A percentile compares a stretch with the other conserved stretches of the same genome.
Conservation (phyloP, 2,329 filamentous ascomycete genomes). For the Graphilbum sp. region DNA sequence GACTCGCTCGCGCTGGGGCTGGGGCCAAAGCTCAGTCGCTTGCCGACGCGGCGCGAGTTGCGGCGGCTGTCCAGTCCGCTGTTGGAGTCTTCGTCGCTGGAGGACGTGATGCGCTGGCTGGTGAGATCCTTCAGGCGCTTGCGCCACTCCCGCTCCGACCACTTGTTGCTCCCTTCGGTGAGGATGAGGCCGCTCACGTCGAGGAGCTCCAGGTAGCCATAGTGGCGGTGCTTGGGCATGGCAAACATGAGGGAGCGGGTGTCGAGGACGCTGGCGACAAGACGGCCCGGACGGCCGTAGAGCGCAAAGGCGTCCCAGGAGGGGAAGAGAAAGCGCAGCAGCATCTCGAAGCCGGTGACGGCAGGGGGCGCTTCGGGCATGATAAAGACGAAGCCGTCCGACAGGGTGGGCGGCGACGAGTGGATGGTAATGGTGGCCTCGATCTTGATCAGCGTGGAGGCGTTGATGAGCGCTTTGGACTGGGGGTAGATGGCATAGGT, state of each 20-base stretch:
- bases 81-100: conserved; percentile 30
- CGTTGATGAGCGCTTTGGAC: conserved; percentile 81
- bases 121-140: conserved; percentile 79
- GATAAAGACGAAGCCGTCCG: conserved; percentile 91
- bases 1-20: conserved; percentile 3
- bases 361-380: conserved; percentile 94
- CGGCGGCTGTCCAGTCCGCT: conserved; percentile 25
- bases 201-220: conserved; percentile 78
- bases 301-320: conserved; percentile 85
- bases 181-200: conserved; percentile 72
- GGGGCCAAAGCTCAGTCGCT: conserved; percentile 36
- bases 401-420: conserved; percentile 56
- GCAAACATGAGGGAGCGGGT: conserved; percentile 92
- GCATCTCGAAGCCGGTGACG: conserved; percentile 86
- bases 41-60: conserved; percentile 41
- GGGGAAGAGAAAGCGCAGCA: conserved; percentile 83
- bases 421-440: conserved; percentile 86
- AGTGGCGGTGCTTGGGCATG: conserved; percentile 75
- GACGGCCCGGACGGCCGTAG: conserved; percentile 73
- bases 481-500: conserved; percentile 95
- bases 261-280: conserved; percentile 79
- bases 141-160: conserved; percentile 83
- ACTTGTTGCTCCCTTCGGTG: conserved; percentile 56
- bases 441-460: conserved; percentile 84
- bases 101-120: conserved; percentile 52